phyloP scores from a whole-genome alignment of 208 protist genomes.

The Jaenimonas drosophilae region DNA sequence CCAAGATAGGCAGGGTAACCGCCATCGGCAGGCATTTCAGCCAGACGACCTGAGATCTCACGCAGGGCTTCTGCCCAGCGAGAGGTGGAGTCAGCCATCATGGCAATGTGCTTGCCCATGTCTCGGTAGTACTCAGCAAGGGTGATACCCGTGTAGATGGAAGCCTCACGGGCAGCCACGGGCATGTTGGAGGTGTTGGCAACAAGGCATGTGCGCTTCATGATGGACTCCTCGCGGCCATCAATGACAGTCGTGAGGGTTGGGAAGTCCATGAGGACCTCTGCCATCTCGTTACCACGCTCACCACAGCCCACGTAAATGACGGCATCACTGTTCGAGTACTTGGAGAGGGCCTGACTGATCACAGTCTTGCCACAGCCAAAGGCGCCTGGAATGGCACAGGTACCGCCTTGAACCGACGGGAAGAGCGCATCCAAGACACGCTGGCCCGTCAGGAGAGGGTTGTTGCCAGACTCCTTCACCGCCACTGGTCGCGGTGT shows the following conservation, averaged over 20 bases:
- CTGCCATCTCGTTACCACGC: conserved; percentile 99
- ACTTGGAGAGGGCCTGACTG: conserved; percentile 99
- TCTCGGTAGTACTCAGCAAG: conserved; percentile 99
- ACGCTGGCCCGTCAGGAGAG: conserved; percentile 99
- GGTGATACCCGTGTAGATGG: conserved; percentile 99
- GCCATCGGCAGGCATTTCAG: conserved; percentile 99
- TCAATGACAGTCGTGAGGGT: conserved; percentile 93
- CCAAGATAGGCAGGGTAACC: conserved; percentile 99
- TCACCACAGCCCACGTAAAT: conserved; percentile 99
- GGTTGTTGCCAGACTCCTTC: conserved; percentile 95
- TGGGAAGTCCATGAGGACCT: conserved; percentile 99
- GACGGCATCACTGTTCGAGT: conserved; percentile 99
- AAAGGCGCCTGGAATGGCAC: conserved; percentile 99
- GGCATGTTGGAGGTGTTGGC: conserved; percentile 99
- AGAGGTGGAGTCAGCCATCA: conserved; percentile 99
- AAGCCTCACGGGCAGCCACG: conserved; percentile 99
- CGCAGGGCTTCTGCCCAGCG: conserved; percentile 99
- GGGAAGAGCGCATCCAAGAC: conserved; percentile 99
- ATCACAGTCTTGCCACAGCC: conserved; percentile 99
- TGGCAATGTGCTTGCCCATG: conserved; percentile 99
- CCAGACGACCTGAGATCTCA: conserved; percentile 99
- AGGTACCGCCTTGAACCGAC: conserved; percentile 98
- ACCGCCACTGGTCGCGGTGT: conserved; percentile 89
- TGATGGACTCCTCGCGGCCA: conserved; percentile 97
- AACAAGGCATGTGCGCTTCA: conserved; percentile 99